These are phyloP conservation scores for Juncus effusus DNA, from an alignment of 176 grass and related monocot genomes.

Conservation along the genomic window DNA sequence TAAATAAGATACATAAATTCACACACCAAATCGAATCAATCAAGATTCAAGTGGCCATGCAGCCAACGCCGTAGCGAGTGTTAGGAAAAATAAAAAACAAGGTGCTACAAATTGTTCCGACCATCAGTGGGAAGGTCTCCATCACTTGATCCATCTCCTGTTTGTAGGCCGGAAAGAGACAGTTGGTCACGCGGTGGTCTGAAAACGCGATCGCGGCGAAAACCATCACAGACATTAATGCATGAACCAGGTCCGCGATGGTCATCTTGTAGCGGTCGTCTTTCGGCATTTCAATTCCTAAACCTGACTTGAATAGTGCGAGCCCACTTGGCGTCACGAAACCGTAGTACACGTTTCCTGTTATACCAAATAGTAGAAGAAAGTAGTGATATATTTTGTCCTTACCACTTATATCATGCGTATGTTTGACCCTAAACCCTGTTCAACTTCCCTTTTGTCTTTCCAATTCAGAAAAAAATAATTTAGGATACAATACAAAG, in stretches of 20 bases:
- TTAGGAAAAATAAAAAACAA: conserved; percentile 65
- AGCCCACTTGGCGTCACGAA: conserved; percentile 51
- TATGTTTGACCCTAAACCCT: too few species aligned
- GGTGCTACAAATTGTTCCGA: conserved; percentile 44
- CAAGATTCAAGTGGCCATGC: conserved; percentile 32
- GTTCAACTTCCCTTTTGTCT: too few species aligned
- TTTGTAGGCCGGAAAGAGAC: conserved; percentile 37
- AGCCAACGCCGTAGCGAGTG: conserved; percentile 57
- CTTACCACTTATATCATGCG: too few species aligned
- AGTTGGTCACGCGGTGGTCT: conserved; percentile 41
- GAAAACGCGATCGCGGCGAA: conserved; percentile 49
- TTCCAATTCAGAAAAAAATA: too few species aligned
- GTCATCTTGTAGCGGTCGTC: conserved; percentile 49
- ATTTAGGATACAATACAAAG: too few species aligned
- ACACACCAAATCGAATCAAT: too few species aligned
- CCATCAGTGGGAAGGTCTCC: conserved; percentile 70
- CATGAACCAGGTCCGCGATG: conserved; percentile 50
- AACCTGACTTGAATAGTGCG: conserved; percentile 45
- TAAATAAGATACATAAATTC: too few species aligned
- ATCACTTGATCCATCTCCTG: conserved; percentile 65
- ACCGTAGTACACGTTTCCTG: conserved; percentile 53
- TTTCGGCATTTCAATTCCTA: conserved; percentile 49
- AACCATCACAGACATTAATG: conserved; percentile 54
- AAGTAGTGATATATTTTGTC: too few species aligned
- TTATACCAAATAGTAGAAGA: background rate